Percentiles rank a stretch among this genome's conserved stretches.
These are phyloP conservation scores for Heterobasidion irregulare DNA, from an alignment of 1,284 basidiomycete species.

Conservation along the genomic window DNA sequence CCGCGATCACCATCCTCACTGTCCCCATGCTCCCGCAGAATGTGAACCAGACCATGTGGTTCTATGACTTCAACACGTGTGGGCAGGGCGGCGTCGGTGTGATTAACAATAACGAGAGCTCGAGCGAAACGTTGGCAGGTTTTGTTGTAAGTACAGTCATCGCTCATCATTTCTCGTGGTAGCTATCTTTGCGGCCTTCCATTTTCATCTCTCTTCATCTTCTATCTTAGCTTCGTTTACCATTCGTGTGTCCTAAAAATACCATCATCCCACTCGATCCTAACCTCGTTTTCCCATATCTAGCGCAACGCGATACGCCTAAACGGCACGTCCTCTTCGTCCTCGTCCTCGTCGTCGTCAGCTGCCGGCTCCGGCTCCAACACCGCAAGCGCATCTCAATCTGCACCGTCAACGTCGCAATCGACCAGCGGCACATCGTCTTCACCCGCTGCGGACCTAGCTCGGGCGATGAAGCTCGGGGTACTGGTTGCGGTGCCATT, in stretches of 20 bases:
- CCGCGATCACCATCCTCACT: conserved; percentile 32
- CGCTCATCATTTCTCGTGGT: neutral
- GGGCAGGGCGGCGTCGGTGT: conserved; percentile 49
- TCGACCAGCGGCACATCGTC: conserved; percentile 1
- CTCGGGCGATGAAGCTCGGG: too few species aligned
- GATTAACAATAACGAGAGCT: conserved; percentile 45
- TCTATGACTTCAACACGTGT: conserved; percentile 49
- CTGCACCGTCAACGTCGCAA: conserved; percentile 3
- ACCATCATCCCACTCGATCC: neutral
- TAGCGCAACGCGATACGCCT: conserved; percentile 45
- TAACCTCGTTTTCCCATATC: neutral
- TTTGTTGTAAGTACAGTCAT: conserved; percentile 32
- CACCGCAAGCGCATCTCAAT: conserved; percentile 7
- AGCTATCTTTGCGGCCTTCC: neutral
- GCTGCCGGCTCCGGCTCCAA: conserved; percentile 12
- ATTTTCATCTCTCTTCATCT: neutral
- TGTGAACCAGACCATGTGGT: conserved; percentile 44
- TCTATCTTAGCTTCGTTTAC: neutral
- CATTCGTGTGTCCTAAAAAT: too few species aligned
- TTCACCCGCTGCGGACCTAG: too few species aligned
- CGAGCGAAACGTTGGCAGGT: conserved; percentile 40
- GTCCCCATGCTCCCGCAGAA: conserved; percentile 34
- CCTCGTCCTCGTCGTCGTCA: conserved; percentile 15
- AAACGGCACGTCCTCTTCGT: conserved; percentile 31
- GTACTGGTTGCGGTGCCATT: too few species aligned